Conservation (phyloP, 2,329 filamentous ascomycete species). For the Dactylellina leptospora region DNA sequence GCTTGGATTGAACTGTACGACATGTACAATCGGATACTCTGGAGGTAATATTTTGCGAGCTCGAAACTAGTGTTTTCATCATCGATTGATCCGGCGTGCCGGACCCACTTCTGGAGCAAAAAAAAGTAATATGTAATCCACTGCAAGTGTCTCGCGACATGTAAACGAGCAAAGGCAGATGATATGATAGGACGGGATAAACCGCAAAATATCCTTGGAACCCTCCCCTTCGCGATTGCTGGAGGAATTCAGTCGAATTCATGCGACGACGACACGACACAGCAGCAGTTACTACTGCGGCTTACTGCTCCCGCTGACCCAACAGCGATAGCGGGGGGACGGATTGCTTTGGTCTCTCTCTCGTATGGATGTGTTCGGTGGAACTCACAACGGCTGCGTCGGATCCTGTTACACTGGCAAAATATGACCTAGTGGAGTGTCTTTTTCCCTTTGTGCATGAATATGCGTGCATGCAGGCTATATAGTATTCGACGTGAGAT, state of each 20-base stretch:
- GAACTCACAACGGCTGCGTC: constrained; percentile 9
- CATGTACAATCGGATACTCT: neutral
- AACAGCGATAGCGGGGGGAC: too few relatives aligned
- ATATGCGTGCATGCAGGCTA: constrained; percentile 26
- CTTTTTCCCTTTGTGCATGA: neutral
- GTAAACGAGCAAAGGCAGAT: constrained; percentile 10
- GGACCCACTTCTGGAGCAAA: constrained; percentile 15
- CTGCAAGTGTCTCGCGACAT: constrained; percentile 38
- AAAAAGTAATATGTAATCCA: neutral
- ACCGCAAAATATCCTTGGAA: constrained; percentile 19
- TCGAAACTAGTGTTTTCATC: constrained; percentile 1
- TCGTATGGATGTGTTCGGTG: neutral
- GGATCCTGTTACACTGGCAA: constrained; percentile 22
- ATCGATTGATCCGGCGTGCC: constrained; percentile 29
- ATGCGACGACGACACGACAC: constrained; percentile 12
- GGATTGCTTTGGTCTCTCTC: too few relatives aligned
- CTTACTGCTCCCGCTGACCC: too few relatives aligned
- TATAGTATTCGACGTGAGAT: constrained; percentile 3
- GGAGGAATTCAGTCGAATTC: constrained; percentile 12
- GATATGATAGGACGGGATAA: constrained; percentile 35
- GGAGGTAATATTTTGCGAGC: neutral
- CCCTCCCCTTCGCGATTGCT: neutral
- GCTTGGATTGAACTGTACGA: neutral
- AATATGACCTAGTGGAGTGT: constrained; percentile 17
- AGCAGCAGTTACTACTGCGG: too few relatives aligned